These are phyloP conservation scores for Colletotrichum echinochloae DNA, from an alignment of 2,329 filamentous ascomycete genomes.

Conservation along the genomic window DNA sequence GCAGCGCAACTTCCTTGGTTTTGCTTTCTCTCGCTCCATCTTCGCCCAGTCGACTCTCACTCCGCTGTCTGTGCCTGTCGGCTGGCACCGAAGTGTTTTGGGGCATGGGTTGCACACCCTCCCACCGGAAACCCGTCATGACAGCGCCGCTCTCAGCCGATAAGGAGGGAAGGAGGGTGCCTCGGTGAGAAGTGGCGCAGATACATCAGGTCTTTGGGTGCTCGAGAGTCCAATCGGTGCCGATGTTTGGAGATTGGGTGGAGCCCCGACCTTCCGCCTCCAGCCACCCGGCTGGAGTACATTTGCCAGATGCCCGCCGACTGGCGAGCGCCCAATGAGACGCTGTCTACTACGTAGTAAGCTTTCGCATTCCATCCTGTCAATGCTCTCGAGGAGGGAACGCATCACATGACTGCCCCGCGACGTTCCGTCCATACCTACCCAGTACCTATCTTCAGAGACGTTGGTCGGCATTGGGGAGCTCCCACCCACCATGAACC, in stretches of 20 bases:
- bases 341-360: not conserved
- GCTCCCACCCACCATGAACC: not conserved
- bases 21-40: not conserved
- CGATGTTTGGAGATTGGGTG: slow-evolving; percentile 25
- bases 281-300: slow-evolving; percentile 3
- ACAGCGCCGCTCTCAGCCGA: slow-evolving; percentile 30
- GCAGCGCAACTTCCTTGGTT: slow-evolving; percentile 32
- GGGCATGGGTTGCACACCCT: not conserved
- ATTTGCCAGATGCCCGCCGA: not conserved
- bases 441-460: slow-evolving; percentile 16
- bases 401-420: slow-evolving; percentile 39
- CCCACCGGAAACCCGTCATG: slow-evolving; percentile 24
- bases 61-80: slow-evolving; percentile 8
- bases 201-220: slow-evolving; percentile 1
- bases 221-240: slow-evolving; percentile 20
- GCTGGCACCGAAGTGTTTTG: slow-evolving; percentile 26
- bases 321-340: slow-evolving; percentile 9
- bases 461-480: slow-evolving; percentile 7
- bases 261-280: slow-evolving; percentile 17
- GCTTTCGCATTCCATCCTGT: slow-evolving; percentile 13
- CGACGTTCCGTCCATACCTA: slow-evolving; percentile 30
- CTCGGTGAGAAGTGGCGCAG: slow-evolving; percentile 6
- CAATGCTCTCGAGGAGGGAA: slow-evolving; percentile 10
- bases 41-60: slow-evolving; percentile 2
- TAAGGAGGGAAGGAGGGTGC: not conserved